phyloP scores from a whole-genome alignment of 2,329 filamentous ascomycete species.

The Chrysosporium queenslandicum region DNA sequence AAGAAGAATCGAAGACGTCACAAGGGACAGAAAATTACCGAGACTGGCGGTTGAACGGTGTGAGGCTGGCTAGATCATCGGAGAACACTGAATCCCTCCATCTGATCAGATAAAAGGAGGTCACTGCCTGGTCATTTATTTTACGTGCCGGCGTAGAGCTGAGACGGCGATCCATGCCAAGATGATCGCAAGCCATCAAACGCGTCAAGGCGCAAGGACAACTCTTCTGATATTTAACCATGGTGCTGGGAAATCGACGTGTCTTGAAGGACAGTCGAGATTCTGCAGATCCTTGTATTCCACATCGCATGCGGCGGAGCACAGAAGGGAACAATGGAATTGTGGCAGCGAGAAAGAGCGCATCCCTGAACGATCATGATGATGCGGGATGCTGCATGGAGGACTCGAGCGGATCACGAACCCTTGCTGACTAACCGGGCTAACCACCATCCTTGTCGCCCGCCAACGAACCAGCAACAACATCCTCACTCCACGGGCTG shows the following conservation, averaged over 20 bases:
- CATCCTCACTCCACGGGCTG: no score
- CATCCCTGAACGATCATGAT: background rate
- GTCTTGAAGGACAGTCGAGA: background rate
- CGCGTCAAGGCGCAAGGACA: background rate
- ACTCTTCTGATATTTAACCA: background rate
- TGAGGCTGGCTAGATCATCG: background rate
- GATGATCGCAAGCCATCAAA: background rate
- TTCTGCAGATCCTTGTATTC: background rate
- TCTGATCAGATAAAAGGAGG: constrained; percentile 1
- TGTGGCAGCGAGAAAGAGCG: background rate
- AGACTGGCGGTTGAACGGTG: background rate
- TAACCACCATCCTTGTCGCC: no score
- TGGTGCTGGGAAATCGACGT: background rate
- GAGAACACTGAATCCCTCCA: background rate
- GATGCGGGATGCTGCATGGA: background rate
- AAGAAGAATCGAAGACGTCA: background rate
- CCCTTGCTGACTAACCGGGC: background rate
- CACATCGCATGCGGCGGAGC: background rate
- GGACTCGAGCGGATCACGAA: no score
- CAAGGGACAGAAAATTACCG: background rate
- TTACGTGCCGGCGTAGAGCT: no score
- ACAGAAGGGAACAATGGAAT: constrained; percentile 1
- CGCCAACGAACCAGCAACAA: no score
- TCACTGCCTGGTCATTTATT: background rate
- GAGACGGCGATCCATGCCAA: background rate